phyloP scores from a whole-genome alignment of 345 rosid genomes.

The Hibiscus syriacus region DNA sequence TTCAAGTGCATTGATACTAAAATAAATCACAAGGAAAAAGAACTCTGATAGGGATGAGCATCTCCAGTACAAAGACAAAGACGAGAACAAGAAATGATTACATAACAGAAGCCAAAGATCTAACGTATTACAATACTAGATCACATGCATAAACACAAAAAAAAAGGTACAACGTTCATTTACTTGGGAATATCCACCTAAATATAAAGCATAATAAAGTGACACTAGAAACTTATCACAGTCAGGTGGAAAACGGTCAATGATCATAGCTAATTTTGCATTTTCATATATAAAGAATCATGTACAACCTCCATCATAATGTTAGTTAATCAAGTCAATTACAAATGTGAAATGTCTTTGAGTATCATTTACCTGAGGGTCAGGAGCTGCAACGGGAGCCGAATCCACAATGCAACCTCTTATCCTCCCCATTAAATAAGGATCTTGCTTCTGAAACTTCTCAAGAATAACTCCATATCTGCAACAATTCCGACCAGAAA shows the following conservation, averaged over 20 bases:
- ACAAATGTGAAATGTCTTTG: not conserved
- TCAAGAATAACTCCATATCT: slow-evolving; percentile 93
- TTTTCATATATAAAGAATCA: no score
- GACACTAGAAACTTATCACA: no score
- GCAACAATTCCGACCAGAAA: slow-evolving; percentile 10
- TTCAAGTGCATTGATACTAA: not conserved
- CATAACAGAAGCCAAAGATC: not conserved
- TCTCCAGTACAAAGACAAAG: no score
- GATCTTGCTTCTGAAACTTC: slow-evolving; percentile 77
- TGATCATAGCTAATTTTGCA: not conserved
- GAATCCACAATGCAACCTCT: slow-evolving; percentile 95
- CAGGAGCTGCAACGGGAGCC: slow-evolving; percentile 95
- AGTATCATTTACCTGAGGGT: slow-evolving; percentile 65
- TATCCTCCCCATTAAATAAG: slow-evolving; percentile 54
- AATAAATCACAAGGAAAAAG: not conserved
- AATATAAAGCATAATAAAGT: no score
- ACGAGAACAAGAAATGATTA: no score
- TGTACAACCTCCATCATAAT: no score
- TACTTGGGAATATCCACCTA: not conserved
- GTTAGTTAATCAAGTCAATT: not conserved
- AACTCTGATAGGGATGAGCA: not conserved
- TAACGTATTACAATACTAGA: not conserved
- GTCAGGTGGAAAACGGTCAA: not conserved
- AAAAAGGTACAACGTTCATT: not conserved
- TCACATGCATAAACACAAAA: not conserved